Conservation (phyloP, 2,329 filamentous ascomycete genomes). For the Sphaerulina musiva region DNA sequence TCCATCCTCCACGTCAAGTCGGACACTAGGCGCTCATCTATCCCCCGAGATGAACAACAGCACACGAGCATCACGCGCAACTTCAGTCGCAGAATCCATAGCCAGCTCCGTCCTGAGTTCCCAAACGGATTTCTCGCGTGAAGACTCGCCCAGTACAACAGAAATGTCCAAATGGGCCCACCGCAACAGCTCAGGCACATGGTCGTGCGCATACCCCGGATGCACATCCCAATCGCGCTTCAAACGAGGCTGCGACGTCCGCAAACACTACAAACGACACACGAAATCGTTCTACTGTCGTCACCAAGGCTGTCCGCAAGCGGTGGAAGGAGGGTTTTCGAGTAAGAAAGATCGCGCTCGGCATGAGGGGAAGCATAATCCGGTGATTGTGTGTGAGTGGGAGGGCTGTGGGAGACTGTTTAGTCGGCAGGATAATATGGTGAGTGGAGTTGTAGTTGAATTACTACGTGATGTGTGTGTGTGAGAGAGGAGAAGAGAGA, state of each 20-base stretch:
- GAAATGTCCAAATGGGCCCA: conserved; percentile 37
- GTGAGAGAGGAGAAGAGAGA: too few relatives aligned
- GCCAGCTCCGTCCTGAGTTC: conserved; percentile 25
- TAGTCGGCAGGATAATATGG: conserved; percentile 58
- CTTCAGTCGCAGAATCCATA: conserved; percentile 26
- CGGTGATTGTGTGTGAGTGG: conserved; percentile 54
- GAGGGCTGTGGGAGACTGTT: conserved; percentile 53
- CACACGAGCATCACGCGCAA: conserved; percentile 19
- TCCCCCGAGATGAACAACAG: conserved; percentile 16
- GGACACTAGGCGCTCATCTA: conserved; percentile 14
- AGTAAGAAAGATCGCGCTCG: conserved; percentile 57
- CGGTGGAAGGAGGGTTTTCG: conserved; percentile 52
- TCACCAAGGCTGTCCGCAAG: conserved; percentile 52
- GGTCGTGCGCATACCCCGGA: conserved; percentile 54
- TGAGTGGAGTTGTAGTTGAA: conserved; percentile 25
- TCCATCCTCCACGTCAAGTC: conserved; percentile 4
- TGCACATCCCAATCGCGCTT: conserved; percentile 55
- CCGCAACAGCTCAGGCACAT: conserved; percentile 44
- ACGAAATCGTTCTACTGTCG: conserved; percentile 57
- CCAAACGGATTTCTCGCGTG: conserved; percentile 27
- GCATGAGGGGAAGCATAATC: conserved; percentile 57
- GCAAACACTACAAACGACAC: conserved; percentile 58
- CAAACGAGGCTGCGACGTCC: conserved; percentile 54
- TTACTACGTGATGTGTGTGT: too few relatives aligned
- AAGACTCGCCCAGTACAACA: conserved; percentile 29